Conservation (phyloP, 768 basidiomycete genomes). For the Fomitopsis serialis region DNA sequence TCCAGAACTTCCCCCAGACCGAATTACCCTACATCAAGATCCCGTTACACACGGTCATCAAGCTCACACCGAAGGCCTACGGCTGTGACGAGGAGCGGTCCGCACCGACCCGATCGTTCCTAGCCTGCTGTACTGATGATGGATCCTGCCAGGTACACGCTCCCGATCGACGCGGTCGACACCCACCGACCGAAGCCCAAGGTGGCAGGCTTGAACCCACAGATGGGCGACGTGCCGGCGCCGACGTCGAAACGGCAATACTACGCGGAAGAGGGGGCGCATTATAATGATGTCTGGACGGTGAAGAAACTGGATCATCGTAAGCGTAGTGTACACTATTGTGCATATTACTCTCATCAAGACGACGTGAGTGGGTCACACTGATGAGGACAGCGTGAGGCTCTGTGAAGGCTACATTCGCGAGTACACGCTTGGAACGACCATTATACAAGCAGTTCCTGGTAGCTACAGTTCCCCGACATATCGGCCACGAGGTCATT, state of each 20-base stretch:
- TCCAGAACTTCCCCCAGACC: conserved; percentile 85
- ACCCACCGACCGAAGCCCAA: conserved; percentile 72
- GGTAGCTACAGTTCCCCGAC: too few species aligned
- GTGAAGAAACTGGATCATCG: too few species aligned
- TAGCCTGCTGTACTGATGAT: not conserved
- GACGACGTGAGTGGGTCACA: too few species aligned
- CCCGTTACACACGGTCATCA: conserved; percentile 95
- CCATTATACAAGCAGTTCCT: too few species aligned
- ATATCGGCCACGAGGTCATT: too few species aligned
- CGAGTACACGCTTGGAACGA: too few species aligned
- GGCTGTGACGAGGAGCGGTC: conserved; percentile 97
- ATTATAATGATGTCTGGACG: too few species aligned
- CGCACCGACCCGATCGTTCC: conserved; percentile 7
- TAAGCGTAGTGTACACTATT: too few species aligned
- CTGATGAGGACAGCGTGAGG: too few species aligned
- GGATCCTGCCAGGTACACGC: conserved; percentile 53
- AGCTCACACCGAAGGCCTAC: conserved; percentile 96
- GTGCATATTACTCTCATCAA: too few species aligned
- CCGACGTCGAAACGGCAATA: conserved; percentile 17
- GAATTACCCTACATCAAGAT: conserved; percentile 98
- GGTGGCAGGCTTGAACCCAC: not conserved
- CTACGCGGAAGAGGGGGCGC: conserved; percentile 8
- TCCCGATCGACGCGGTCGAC: conserved; percentile 92
- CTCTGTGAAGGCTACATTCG: too few species aligned
- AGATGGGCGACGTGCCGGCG: not conserved